Evolutionary conservation across 768 basidiomycete genomes (phyloP), one percentile per base, ranked within the genome.

Genomic region (Termitomyces sp.): DNA sequence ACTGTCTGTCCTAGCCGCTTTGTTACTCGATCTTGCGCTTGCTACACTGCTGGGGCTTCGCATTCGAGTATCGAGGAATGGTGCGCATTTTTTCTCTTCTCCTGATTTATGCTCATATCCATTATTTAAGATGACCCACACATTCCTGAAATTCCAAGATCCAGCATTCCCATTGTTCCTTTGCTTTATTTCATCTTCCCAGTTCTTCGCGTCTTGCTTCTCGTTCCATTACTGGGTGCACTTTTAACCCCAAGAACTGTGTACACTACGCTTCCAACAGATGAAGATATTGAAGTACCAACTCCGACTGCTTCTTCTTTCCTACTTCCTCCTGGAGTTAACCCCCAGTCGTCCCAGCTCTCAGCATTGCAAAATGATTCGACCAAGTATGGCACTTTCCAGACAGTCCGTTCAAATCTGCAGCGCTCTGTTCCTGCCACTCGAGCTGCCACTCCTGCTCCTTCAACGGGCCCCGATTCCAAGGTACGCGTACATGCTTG

Each of bases 341-440:
- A 68, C 35, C 72, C 77, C 31, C 73, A 72, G 29, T 60, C 79
- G 0, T 83, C 86, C 31, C 70, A 79, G 43, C 69, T 78, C 29
- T 64, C 77, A 14, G 73, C 73, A 10, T 66, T 73, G 57, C 68
- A 69, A 47, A 64, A 71, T 48, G 76, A 80, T 58, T 63, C 72
- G 19, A 78, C 75, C 69, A 90, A 89, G 68, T 92, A 92, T 66
- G 90, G 90, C 16, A 92, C 90, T 12, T 91, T 90, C 77, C 75
- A 73, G 37, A 73, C 73, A 25, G 69, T 75, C 14, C 79, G 77
- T 31, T 82, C 82, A n/a, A 73, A 74, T 34, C 63, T 79, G 27
- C 79, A 78, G 48, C 71, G 74, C 37, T 86, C 86, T 32, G 77
- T 73, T 12, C 82, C 82, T 11, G 79, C 77, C 1, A 85, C 86